Percentiles rank a stretch among this genome's conserved stretches.
Evolutionary conservation across 208 protist genomes (phyloP).

Genomic region (Leishmania guyanensis): DNA sequence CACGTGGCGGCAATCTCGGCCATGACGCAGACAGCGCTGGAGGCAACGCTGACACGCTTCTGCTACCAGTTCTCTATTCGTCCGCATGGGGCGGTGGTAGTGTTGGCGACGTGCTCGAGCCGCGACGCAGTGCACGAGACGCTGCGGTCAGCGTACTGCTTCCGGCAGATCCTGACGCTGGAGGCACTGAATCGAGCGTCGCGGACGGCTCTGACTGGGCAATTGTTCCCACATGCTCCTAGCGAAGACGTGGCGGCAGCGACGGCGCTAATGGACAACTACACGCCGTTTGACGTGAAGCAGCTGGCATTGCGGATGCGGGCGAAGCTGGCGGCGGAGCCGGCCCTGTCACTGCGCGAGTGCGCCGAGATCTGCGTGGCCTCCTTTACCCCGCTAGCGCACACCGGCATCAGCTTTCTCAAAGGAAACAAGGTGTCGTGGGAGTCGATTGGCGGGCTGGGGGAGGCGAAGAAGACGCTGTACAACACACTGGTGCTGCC

Average conservation of each 20-base stretch:
- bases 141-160: conserved; percentile 70
- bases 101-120: conserved; percentile 69
- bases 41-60: conserved; percentile 56
- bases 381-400: conserved; percentile 78
- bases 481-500: conserved; percentile 95
- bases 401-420: conserved; percentile 84
- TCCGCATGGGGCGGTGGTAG: conserved; percentile 41
- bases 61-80: conserved; percentile 35
- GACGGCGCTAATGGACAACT: conserved; percentile 82
- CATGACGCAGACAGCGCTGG: conserved; percentile 63
- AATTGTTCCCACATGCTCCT: conserved; percentile 52
- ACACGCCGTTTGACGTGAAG: conserved; percentile 85
- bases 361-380: conserved; percentile 41
- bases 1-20: conserved; percentile 60
- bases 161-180: conserved; percentile 60
- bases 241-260: conserved; percentile 41
- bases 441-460: conserved; percentile 91
- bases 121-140: conserved; percentile 71
- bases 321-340: conserved; percentile 27
- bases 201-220: conserved; percentile 49
- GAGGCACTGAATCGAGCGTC: conserved; percentile 58
- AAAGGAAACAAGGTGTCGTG: conserved; percentile 68
- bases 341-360: conserved; percentile 28
- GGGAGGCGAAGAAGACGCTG: conserved; percentile 93
- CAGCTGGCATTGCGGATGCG: conserved; percentile 59